A percentile compares a stretch with the other conserved stretches of the same genome.
Evolutionary conservation across 2,329 filamentous ascomycete genomes (phyloP).

Genomic region (Aphanocladium album): DNA sequence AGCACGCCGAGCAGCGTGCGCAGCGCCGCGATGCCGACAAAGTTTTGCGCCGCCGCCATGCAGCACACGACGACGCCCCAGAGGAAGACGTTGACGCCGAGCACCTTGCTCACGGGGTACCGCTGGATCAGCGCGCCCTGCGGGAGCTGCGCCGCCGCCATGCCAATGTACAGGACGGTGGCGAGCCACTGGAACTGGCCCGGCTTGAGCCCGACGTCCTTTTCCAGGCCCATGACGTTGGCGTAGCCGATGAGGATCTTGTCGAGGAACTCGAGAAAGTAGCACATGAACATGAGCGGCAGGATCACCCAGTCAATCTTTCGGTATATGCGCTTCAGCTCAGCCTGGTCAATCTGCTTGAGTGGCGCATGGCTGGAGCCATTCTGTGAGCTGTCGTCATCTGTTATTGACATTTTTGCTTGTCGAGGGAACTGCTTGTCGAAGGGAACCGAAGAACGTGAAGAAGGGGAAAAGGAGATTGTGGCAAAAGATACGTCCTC

Average conservation of each 20-base stretch:
- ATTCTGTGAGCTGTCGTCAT: not conserved
- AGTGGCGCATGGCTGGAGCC: slow-evolving; percentile 1
- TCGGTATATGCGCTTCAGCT: slow-evolving; percentile 17
- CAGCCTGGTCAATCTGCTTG: not conserved
- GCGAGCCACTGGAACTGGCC: slow-evolving; percentile 29
- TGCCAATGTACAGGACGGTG: slow-evolving; percentile 27
- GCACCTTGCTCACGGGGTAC: slow-evolving; percentile 29
- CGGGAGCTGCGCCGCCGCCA: slow-evolving; percentile 25
- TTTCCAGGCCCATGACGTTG: slow-evolving; percentile 26
- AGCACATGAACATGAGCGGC: slow-evolving; percentile 24
- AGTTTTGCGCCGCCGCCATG: slow-evolving; percentile 37
- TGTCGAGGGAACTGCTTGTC: not conserved
- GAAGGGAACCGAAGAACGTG: not conserved
- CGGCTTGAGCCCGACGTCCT: slow-evolving; percentile 25
- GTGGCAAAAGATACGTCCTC: not conserved
- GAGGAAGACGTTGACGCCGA: slow-evolving; percentile 27
- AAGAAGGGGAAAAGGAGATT: not conserved
- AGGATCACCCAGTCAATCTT: slow-evolving; percentile 23
- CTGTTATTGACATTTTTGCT: not conserved
- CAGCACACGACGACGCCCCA: slow-evolving; percentile 38
- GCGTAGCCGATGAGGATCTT: slow-evolving; percentile 26
- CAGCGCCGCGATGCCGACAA: slow-evolving; percentile 36
- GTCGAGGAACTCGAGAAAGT: slow-evolving; percentile 25
- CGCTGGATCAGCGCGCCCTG: slow-evolving; percentile 28
- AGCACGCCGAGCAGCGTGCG: slow-evolving; percentile 42